Evolutionary conservation across 192 early-diverging fungal genomes (phyloP).

Genomic region (Linnemannia schmuckeri): DNA sequence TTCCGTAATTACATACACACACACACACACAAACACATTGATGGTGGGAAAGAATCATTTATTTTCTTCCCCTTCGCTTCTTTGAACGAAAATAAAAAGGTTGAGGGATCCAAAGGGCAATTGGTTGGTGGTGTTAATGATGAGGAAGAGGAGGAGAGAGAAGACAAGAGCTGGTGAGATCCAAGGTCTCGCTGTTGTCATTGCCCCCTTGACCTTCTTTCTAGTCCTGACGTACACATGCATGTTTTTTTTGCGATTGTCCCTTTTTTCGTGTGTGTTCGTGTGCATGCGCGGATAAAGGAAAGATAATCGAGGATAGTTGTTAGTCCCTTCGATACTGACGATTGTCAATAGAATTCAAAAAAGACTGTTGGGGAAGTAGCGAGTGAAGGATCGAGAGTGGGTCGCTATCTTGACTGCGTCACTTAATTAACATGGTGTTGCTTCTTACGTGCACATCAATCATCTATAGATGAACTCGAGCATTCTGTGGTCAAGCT

Average conservation of each 20-base stretch:
- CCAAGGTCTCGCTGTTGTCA: not conserved
- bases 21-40: not conserved
- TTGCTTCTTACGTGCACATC: not conserved
- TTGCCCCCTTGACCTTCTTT: not conserved
- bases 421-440: not conserved
- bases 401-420: not conserved
- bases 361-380: not conserved
- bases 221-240: not conserved
- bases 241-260: not conserved
- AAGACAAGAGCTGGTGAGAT: not conserved
- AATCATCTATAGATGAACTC: conserved; percentile 72
- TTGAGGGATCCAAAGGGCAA: not conserved
- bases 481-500: conserved; percentile 86
- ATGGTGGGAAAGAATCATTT: not conserved
- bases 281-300: not conserved
- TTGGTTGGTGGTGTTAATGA: not conserved
- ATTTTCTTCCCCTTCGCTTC: not conserved
- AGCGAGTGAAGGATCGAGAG: not conserved
- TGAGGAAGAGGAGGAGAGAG: not conserved
- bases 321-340: not conserved
- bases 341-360: not conserved
- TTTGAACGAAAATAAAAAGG: not conserved
- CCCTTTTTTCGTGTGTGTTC: not conserved
- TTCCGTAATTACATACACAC: not conserved
- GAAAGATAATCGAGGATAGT: not conserved